Conservation (phyloP, 257 asterid species). For the Lycium barbarum region DNA sequence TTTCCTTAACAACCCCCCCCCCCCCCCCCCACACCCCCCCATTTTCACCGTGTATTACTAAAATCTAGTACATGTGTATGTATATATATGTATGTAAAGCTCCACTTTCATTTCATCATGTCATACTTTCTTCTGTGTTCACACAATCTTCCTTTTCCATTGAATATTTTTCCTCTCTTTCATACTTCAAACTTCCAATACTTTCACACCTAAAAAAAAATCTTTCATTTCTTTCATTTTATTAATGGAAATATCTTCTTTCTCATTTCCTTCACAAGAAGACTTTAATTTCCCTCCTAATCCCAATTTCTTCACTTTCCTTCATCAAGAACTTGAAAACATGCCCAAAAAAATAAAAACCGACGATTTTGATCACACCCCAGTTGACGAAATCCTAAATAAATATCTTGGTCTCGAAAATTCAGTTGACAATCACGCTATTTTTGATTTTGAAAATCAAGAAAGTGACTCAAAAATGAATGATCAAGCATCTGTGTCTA, state of each 20-base stretch:
- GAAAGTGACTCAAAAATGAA: neutral
- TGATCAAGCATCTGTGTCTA: neutral
- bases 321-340: slow-evolving; percentile 42
- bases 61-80: neutral
- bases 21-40: neutral
- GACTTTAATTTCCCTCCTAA: slow-evolving; percentile 30
- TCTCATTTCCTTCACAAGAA: slow-evolving; percentile 47
- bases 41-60: slow-evolving; percentile 25
- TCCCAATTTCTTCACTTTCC: slow-evolving; percentile 33
- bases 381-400: slow-evolving; percentile 42
- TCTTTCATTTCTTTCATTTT: neutral
- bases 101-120: neutral
- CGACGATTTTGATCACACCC: neutral
- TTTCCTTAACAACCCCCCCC: neutral
- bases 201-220: slow-evolving; percentile 31
- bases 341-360: slow-evolving; percentile 26
- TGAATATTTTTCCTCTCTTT: neutral
- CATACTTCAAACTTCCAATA: slow-evolving; percentile 30
- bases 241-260: slow-evolving; percentile 59
- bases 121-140: slow-evolving; percentile 21
- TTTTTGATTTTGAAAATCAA: neutral
- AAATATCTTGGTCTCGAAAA: slow-evolving; percentile 14
- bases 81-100: neutral
- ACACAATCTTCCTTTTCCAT: neutral
- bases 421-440: neutral